Conservation (phyloP, 169 alveolate species). For the Babesia ovata region DNA sequence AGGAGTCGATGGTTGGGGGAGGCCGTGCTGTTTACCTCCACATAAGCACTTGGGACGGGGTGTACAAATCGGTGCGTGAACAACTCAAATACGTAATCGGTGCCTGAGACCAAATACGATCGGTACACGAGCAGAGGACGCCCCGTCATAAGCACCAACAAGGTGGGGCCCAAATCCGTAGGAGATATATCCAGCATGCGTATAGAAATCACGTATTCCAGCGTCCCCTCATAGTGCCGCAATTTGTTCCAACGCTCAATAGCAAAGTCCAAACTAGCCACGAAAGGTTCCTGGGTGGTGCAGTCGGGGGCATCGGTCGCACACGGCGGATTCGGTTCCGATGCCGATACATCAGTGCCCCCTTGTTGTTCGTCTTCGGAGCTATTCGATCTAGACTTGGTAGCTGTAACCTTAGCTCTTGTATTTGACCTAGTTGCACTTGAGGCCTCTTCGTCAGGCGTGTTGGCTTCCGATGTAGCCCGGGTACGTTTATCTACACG, state of each 20-base stretch:
- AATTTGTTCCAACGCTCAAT: slow-evolving; percentile 17
- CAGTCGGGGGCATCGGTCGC: background rate
- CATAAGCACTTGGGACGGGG: slow-evolving; percentile 42
- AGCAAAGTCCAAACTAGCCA: background rate
- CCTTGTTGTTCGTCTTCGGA: background rate
- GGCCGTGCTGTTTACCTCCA: background rate
- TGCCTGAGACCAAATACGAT: slow-evolving; percentile 32
- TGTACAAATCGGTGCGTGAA: slow-evolving; percentile 15
- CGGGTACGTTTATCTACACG: background rate
- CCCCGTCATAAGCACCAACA: slow-evolving; percentile 68
- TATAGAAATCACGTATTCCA: slow-evolving; percentile 37
- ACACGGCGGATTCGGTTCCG: background rate
- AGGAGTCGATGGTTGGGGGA: slow-evolving; percentile 2
- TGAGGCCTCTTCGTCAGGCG: background rate
- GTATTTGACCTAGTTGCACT: background rate
- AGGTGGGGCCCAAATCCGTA: slow-evolving; percentile 70
- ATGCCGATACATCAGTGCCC: background rate
- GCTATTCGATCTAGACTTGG: background rate
- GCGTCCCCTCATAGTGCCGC: slow-evolving; percentile 2
- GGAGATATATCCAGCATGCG: slow-evolving; percentile 66
- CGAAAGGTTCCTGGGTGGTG: background rate
- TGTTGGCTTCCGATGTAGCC: background rate
- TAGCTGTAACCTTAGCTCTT: background rate
- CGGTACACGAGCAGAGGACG: slow-evolving; percentile 70
- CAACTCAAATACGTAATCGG: slow-evolving; percentile 20